phyloP scores from a whole-genome alignment of 2,329 filamentous ascomycete genomes.

The Hymenoscyphus albidus region DNA sequence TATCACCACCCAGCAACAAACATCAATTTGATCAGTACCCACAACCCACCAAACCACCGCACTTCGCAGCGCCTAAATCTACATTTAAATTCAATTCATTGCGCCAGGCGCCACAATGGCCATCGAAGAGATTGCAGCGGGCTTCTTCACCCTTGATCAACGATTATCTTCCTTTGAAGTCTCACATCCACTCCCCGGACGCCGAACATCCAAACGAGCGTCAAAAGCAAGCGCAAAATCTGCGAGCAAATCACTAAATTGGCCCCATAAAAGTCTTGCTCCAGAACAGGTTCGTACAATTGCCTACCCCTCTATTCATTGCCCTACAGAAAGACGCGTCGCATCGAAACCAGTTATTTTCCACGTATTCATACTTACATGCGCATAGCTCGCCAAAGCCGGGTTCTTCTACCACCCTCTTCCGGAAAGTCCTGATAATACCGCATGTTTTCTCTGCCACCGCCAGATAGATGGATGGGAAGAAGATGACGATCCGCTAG shows the following conservation, averaged over 20 bases:
- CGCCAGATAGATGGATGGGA: constrained; percentile 92
- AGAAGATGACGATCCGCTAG: constrained; percentile 73
- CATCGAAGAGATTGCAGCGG: constrained; percentile 36
- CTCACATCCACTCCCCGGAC: constrained; percentile 59
- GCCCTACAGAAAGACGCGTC: neutral
- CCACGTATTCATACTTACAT: constrained; percentile 16
- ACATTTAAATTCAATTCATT: neutral
- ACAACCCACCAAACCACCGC: neutral
- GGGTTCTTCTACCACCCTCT: constrained; percentile 87
- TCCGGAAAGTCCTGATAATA: constrained; percentile 76
- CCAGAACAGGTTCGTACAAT: constrained; percentile 40
- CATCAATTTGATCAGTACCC: neutral
- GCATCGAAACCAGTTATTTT: neutral
- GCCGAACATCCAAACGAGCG: constrained; percentile 63
- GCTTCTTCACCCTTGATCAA: constrained; percentile 64
- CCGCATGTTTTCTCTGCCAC: constrained; percentile 81
- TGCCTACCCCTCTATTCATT: neutral
- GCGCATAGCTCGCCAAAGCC: constrained; percentile 72
- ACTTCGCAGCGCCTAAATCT: neutral
- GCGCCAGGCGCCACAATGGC: constrained; percentile 20
- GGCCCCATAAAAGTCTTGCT: constrained; percentile 72
- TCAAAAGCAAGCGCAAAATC: constrained; percentile 39
- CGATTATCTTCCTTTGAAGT: constrained; percentile 77
- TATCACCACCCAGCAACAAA: neutral
- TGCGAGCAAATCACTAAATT: constrained; percentile 56